A percentile compares a stretch with the other conserved stretches of the same genome.
Evolutionary conservation across 768 basidiomycete genomes (phyloP).

Genomic region (Lyophyllum atratum): DNA sequence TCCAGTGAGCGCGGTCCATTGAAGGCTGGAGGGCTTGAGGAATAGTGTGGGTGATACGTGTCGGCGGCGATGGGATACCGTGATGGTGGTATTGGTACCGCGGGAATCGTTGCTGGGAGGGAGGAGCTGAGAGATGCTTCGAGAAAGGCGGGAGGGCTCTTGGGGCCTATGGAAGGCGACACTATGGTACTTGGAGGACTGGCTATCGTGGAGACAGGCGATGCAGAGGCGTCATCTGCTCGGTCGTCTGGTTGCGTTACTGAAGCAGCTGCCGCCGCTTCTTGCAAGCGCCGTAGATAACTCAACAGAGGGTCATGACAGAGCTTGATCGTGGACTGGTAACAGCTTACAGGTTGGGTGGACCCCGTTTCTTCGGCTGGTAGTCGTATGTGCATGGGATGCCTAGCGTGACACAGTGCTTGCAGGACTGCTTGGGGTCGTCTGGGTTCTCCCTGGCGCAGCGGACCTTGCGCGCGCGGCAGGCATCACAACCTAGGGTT

Average conservation of each 20-base stretch:
- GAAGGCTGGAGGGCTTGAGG: constrained; percentile 41
- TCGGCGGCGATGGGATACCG: constrained; percentile 74
- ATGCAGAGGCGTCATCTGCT: constrained; percentile 38
- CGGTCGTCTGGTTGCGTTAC: constrained; percentile 39
- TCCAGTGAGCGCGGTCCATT: constrained; percentile 41
- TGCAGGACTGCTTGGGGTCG: constrained; percentile 79
- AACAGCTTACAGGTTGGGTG: constrained; percentile 78
- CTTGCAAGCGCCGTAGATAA: constrained; percentile 79
- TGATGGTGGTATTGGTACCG: constrained; percentile 59
- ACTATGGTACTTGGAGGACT: constrained; percentile 51
- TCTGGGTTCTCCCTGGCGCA: constrained; percentile 81
- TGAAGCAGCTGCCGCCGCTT: constrained; percentile 64
- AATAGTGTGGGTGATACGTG: constrained; percentile 60
- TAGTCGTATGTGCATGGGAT: constrained; percentile 91
- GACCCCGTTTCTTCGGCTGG: constrained; percentile 91
- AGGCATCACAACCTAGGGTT: constrained; percentile 76
- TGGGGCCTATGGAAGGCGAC: constrained; percentile 45
- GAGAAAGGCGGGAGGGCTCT: constrained; percentile 52
- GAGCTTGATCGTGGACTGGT: neutral
- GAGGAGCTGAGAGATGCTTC: constrained; percentile 46
- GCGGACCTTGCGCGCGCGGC: constrained; percentile 83
- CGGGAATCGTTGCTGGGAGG: constrained; percentile 36
- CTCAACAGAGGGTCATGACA: constrained; percentile 35
- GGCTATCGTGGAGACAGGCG: constrained; percentile 48
- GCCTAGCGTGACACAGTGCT: constrained; percentile 80